Evolutionary conservation across 306 rosid genomes (phyloP), one percentile per base, ranked within the genome.

Genomic region (Sicyos baderoa): DNA sequence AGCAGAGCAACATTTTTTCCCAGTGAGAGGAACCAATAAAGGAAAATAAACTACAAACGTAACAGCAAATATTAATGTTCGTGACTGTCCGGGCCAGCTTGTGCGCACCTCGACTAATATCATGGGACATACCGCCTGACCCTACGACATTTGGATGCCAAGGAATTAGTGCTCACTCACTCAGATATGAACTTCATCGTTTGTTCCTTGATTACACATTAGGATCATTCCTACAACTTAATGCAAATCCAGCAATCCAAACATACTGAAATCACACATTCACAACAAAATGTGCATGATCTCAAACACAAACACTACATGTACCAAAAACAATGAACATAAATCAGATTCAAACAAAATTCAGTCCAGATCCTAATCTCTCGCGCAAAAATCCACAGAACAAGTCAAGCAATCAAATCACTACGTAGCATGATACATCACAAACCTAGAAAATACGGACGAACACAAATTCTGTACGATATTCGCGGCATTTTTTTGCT

Each of bases 401-500:
- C 7, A 54, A 19, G 68, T 13, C 17, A 1, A 6, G 62, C 40
- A 12, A 55, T 6, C 61, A 22, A 23, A 55, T 55, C 58, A 18
- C 25, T 23, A 54, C 27, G 13, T 54, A n/a, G 27, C 58, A 53
- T 8, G 9, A 3, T 19, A 54, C 59, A 54, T 12, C 62, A 22
- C 5, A 13, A 35, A 56, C 40, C 10, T 9, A 2, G 23, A 25
- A 25, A 23, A 56, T 5, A 5, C 22, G 45, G 45, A 45, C n/a
- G n/a, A n/a, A n/a, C n/a, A 4, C 19, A 44, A 19, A 64, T 64
- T 44, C 44, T 42, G 8, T 42, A 19, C 18, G 6, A 0, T 4
- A 40, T 40, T 42, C 12, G 54, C 35, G 35, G 70, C 35, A 64
- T 67, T 71, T 71, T 81, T 40, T 73, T 60, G n/a, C n/a, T n/a